Evolutionary conservation across 768 basidiomycete genomes (phyloP), one percentile per base, ranked within the genome.

Genomic region (Tulasnella sp.): DNA sequence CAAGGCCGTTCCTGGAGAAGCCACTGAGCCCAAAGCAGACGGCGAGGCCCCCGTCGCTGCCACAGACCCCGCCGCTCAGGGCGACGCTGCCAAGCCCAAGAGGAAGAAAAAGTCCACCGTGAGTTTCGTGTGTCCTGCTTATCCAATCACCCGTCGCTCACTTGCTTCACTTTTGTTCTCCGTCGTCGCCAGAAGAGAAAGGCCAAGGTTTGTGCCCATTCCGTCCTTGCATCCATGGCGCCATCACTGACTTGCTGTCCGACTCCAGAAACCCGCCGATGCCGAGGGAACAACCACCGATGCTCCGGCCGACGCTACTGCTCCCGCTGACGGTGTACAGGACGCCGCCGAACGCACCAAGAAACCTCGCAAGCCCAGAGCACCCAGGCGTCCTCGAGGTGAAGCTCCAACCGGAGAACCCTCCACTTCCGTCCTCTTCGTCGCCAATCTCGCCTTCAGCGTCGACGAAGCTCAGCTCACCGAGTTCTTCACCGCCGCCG

Each of bases 361-460:
- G 69, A 75, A 72, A 86, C 87, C 77, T 75, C 79, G 74, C 88
- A 85, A 80, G n/a, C 81, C 84, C 76, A 88, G 83, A 77, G 77
- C 81, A 26, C 84, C 85, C 69, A 90, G 88, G 70, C 92, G 92
- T 77, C 86, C 90, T 35, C 86, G 84, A 36, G 93, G 92, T 69
- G 90, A 94, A 80, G 90, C 91, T 74, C 94, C 94, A 35, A 84
- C 82, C 69, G 94, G 94, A 77, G 93, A 94, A 79, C 92, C 90
- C 36, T 94, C 92, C 79, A 90, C 90, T 84, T 90, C 85, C 72
- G 88, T 92, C 82, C 85, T 98, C 76, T 98, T 98, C 77, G 95
- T 98, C 77, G 96, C 95, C 83, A 98, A 98, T 84, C 93, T 98
- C 74, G 93, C 94, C 62, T 98, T 98, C 87, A 89, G 82, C 80